Evolutionary conservation across 345 rosid genomes (phyloP).

Genomic region (Anastatica hierochuntica): DNA sequence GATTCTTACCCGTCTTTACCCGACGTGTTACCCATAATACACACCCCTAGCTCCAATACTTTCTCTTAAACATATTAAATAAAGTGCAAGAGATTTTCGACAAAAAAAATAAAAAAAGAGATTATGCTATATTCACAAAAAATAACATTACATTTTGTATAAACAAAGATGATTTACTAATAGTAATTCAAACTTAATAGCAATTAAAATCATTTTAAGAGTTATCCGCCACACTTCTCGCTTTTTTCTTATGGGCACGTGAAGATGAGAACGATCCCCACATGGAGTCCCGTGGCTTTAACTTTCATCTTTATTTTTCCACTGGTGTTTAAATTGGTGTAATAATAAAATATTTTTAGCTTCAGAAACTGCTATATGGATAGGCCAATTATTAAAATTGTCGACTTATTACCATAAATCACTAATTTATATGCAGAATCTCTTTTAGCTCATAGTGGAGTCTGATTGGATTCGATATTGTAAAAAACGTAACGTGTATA

Average conservation of each 20-base stretch:
- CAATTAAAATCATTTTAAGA: not conserved
- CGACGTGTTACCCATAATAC: too few relatives aligned
- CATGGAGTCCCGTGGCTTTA: conserved; percentile 24
- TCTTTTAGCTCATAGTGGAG: not conserved
- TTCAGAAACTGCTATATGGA: conserved; percentile 8
- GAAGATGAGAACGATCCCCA: conserved; percentile 17
- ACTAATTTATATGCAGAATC: not conserved
- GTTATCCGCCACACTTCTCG: too few relatives aligned
- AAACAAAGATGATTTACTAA: too few relatives aligned
- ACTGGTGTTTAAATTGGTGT: not conserved
- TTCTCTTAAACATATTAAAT: too few relatives aligned
- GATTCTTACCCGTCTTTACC: too few relatives aligned
- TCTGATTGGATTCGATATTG: not conserved
- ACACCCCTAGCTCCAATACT: too few relatives aligned
- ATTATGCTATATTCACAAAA: too few relatives aligned
- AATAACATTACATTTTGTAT: too few relatives aligned
- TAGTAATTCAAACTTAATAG: not conserved
- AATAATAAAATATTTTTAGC: not conserved
- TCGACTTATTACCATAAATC: conserved; percentile 5
- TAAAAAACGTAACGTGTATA: not conserved
- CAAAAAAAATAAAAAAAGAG: too few relatives aligned
- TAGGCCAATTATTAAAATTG: conserved; percentile 19
- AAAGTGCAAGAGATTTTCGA: too few relatives aligned
- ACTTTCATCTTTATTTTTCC: not conserved
- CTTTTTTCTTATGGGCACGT: too few relatives aligned